These are phyloP conservation scores for Potentilla sterilis DNA, from an alignment of 306 rosid species.

Conservation along the genomic window DNA sequence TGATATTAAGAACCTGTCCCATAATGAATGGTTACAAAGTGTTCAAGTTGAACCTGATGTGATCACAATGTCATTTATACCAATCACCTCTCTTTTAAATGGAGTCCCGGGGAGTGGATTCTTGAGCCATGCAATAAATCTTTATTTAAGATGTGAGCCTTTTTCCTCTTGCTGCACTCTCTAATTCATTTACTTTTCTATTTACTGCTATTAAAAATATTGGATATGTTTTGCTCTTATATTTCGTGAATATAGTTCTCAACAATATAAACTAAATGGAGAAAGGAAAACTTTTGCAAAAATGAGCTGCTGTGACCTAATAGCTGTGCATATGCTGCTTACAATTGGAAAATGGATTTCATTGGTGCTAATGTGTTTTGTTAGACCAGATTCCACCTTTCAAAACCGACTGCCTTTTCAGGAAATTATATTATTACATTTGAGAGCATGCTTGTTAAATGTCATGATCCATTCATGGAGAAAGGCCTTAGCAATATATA, in stretches of 20 bases:
- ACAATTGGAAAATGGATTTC: neutral
- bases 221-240: neutral
- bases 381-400: neutral
- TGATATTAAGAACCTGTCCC: constrained; percentile 51
- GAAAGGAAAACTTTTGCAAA: neutral
- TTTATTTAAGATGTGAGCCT: constrained; percentile 90
- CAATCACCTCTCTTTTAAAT: constrained; percentile 83
- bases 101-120: constrained; percentile 99
- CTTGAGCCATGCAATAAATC: constrained; percentile 97
- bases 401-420: neutral
- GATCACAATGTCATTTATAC: constrained; percentile 93
- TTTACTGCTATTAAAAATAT: constrained; percentile 7
- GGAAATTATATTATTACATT: neutral
- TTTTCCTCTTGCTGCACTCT: constrained; percentile 17
- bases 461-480: neutral
- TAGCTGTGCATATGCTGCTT: neutral
- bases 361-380: neutral
- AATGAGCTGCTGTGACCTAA: neutral
- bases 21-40: constrained; percentile 81
- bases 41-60: constrained; percentile 91
- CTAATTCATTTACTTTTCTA: constrained; percentile 5
- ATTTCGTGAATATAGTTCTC: neutral
- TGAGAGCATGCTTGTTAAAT: neutral
- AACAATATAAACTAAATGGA: neutral
- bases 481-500: neutral